Evolutionary conservation across 106 monocot genomes (phyloP).

Genomic region (Dendrobium officinale): DNA sequence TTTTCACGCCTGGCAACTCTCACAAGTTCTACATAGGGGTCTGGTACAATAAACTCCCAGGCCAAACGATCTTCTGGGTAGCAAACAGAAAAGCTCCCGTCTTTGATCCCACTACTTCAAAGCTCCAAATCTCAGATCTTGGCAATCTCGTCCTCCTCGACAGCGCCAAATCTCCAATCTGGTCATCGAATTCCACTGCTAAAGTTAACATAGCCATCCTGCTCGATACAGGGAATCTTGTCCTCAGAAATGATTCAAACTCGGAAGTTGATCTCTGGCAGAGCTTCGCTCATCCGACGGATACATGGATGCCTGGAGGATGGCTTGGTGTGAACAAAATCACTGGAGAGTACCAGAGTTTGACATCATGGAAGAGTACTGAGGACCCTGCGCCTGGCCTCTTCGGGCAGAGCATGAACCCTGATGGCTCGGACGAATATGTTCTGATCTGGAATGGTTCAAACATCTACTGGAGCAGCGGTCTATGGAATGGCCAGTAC

Average conservation of each 20-base stretch:
- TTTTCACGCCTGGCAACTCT: constrained; percentile 4
- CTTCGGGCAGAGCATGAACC: constrained; percentile 32
- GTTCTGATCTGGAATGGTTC: constrained; percentile 35
- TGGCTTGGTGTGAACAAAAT: constrained; percentile 23
- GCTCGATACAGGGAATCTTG: constrained; percentile 34
- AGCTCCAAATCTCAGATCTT: constrained; percentile 28
- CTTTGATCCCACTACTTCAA: constrained; percentile 8
- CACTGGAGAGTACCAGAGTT: constrained; percentile 19
- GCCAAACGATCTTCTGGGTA: constrained; percentile 35
- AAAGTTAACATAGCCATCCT: not conserved
- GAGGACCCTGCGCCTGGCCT: constrained; percentile 38
- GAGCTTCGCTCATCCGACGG: constrained; percentile 43
- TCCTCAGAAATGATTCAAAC: constrained; percentile 9
- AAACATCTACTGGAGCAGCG: constrained; percentile 36
- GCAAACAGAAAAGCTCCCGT: constrained; percentile 33
- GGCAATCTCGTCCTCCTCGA: constrained; percentile 35
- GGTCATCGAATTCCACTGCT: constrained; percentile 23
- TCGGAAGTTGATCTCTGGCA: constrained; percentile 24
- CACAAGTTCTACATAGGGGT: constrained; percentile 29
- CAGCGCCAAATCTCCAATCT: constrained; percentile 14
- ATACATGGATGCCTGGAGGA: constrained; percentile 34
- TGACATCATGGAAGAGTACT: constrained; percentile 46
- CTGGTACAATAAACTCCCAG: constrained; percentile 39
- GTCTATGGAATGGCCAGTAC: constrained; percentile 34
- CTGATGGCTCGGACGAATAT: constrained; percentile 27